Evolutionary conservation across 1,139 yeast genomes (phyloP), one percentile per base, ranked within the genome.

Genomic region (Lodderomyces parapsilosis): DNA sequence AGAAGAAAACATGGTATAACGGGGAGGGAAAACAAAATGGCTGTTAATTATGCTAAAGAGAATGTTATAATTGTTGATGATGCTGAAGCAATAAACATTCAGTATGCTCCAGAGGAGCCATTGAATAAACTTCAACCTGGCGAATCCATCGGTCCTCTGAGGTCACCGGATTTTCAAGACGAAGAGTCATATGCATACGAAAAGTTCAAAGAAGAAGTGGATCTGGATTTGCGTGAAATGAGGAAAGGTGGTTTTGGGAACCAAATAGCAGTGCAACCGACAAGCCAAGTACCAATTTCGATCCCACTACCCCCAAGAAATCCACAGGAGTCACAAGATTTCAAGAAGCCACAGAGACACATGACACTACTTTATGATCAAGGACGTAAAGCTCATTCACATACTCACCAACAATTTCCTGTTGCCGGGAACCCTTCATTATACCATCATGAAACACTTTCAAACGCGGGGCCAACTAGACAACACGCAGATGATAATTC

Each of bases 21-120:
- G 0, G 78, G 78, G 1, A 68, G 68, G 42, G 78, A 72, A 43
- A 72, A 71, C 51, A 72, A 71, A 46, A 57, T 66, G 58, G 78
- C 78, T 0, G 76, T 73, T n/a, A 65, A 67, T 47, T 68, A 69
- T 49, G 78, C 78, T n/a, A 71, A 70, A 50, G 73, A 67, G 36
- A 63, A 71, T 47, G 75, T 70, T 3, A 72, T 66, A 40, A 56
- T 67, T 6, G 61, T 70, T 20, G 74, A 69, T 39, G 73, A 69
- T 43, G 49, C 18, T n/a, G 27, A 20, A 34, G 25, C 18, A 13
- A n/a, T 19, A 22, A 34, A 22, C 14, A 10, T 23, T n/a, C 19
- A 39, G 13, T n/a, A 32, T 8, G 14, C 14, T 11, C 23, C 20
- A n/a, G 27, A 23, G 23, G 19, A 30, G 6, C 14, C 23, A 2